Evolutionary conservation across 108 stramenopile genomes (phyloP), one percentile per base, ranked within the genome.

Genomic region (Asterionellopsis glacialis): DNA sequence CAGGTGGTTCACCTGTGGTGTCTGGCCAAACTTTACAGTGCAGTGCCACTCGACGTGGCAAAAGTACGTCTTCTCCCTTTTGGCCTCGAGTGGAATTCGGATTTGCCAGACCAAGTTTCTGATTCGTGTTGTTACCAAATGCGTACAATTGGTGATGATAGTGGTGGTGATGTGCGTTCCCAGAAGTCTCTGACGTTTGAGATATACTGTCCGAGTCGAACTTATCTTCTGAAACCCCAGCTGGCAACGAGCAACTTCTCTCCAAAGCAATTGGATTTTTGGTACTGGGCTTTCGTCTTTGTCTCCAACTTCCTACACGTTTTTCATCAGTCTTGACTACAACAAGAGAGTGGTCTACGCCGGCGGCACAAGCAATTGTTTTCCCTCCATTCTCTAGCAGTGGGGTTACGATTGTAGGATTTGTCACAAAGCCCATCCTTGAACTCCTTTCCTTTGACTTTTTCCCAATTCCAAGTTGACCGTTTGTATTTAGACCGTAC

Each of bases 371-470:
- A 33, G 73, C 45, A 19, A 89, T 77, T 15, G 85, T 75, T 53
- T 92, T 92, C 15, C 91, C 91, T 21, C 87, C 91, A 52, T 85
- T 86, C 61, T 92, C 85, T 16, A 92, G 69, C 23, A 92, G 65
- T 24, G 91, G 82, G 24, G 87, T 92, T 28, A 92, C 74, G 45
- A 92, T 69, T 3, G 82, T 74, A 11, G 91, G 91, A 5, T 57
- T 73, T 24, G 81, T 66, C 42, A 64, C 58, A 42, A 73, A 74
- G 26, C 70, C 74, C 45, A 63, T 43, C 14, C 13, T 59, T 38
- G 45, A 16, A 26, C 45, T 57, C 26, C 57, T 68, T 14, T 62
- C 33, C 23, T 51, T 55, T 26, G 70, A 53, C 24, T 69, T 68
- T 18, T 65, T 63, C 0, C 90, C 87, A 24, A 88, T 68, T 15